Percentiles rank a stretch among this genome's conserved stretches.
These are phyloP conservation scores for Cucurbita ficifolia DNA, from an alignment of 306 rosid genomes.

Conservation along the genomic window DNA sequence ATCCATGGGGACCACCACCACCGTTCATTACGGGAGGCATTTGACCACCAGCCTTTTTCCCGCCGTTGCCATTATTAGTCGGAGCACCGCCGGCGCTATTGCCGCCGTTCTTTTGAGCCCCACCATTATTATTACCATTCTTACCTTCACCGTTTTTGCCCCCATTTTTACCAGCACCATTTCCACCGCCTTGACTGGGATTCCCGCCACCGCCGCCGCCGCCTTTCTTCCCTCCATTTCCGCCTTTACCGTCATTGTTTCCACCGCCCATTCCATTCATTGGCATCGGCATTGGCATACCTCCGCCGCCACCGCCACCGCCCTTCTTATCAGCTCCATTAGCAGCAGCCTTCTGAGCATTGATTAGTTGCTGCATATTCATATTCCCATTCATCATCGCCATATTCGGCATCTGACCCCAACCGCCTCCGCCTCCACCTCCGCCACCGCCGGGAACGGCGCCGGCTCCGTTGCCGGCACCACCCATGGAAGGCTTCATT, in stretches of 20 bases:
- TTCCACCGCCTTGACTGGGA: conserved; percentile 22
- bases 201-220: conserved; percentile 17
- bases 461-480: conserved; percentile 2
- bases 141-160: conserved; percentile 19
- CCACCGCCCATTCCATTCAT: conserved; percentile 20
- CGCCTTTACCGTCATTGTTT: conserved; percentile 21
- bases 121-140: conserved; percentile 11
- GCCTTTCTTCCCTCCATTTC: conserved; percentile 33
- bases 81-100: conserved; percentile 13
- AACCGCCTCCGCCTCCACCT: neutral
- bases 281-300: conserved; percentile 11
- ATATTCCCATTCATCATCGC: conserved; percentile 21
- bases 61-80: conserved; percentile 20
- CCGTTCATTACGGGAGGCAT: conserved; percentile 19
- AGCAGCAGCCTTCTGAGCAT: conserved; percentile 34
- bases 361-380: conserved; percentile 14
- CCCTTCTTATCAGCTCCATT: neutral
- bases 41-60: conserved; percentile 29
- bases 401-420: conserved; percentile 13
- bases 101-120: conserved; percentile 11
- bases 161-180: conserved; percentile 19
- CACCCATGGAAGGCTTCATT: conserved; percentile 30
- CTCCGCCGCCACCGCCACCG: conserved; percentile 1
- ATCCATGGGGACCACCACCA: conserved; percentile 9
- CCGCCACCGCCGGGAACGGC: neutral